Evolutionary conservation across 208 protist genomes (phyloP), one percentile per base, ranked within the genome.

Genomic region (Sergeia podlipaevii): DNA sequence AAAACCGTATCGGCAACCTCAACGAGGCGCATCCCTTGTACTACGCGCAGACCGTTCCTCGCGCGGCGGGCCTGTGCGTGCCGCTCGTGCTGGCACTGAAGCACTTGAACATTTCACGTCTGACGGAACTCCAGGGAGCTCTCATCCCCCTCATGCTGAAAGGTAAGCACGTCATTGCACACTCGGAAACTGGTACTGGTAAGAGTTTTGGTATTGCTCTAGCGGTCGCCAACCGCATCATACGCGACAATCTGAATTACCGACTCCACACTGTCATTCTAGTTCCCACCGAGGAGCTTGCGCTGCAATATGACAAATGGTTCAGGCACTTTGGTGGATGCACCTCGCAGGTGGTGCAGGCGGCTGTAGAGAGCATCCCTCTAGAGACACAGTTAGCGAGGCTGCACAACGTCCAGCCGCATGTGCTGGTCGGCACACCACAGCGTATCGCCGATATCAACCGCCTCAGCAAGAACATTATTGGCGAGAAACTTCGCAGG

Each of bases 201-300:
- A 95, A 95, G 60, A 91, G 82, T 61, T 95, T 95, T 57, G 88
- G 82, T 39, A 91, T 95, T 29, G 88, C 88, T 10, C 75, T 95
- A 13, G 84, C 84, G 20, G 77, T 87, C 33, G 74, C 76, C 13
- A 95, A 95, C 54, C 79, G 88, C 50, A 87, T 95, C 37, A 57
- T 91, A 41, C 78, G 85, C 4, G 76, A 88, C 34, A 77, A 74
- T 47, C 67, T 95, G 21, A 91, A 91, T 62, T 90, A 92, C 55
- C 88, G 88, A 48, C 80, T 95, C 21, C 88, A 95, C 65, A 95
- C 88, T 6, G 62, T 89, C 37, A 79, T 95, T 15, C 69, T 95
- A 52, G 84, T 92, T 5, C 88, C 88, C 1, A 95, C 84, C 0
- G 72, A 85, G 47, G 88, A 95, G 65, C 65, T 95, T 17, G 77